phyloP scores from a whole-genome alignment of 1,284 basidiomycete genomes.

The Inonotus obliquus region DNA sequence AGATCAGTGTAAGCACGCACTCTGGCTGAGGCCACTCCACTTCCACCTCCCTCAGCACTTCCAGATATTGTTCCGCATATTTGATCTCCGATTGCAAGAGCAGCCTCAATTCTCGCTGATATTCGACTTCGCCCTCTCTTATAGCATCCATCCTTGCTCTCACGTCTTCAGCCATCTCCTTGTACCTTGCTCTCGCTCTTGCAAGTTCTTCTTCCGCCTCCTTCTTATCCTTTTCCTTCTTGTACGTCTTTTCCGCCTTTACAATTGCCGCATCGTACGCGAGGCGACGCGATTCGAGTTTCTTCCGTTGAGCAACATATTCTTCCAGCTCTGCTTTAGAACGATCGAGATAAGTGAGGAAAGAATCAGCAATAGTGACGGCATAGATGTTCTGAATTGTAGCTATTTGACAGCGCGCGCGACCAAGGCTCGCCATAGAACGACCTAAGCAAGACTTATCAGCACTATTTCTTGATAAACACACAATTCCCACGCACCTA shows the following conservation, averaged over 20 bases:
- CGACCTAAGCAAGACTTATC: slow-evolving; percentile 40
- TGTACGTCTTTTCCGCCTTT: slow-evolving; percentile 60
- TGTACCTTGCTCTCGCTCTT: slow-evolving; percentile 65
- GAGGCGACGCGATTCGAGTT: slow-evolving; percentile 47
- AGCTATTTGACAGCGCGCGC: slow-evolving; percentile 78
- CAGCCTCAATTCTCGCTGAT: slow-evolving; percentile 60
- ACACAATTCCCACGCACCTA: slow-evolving; percentile 43
- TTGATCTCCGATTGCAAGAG: slow-evolving; percentile 71
- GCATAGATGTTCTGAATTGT: slow-evolving; percentile 77
- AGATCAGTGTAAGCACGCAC: slow-evolving; percentile 38
- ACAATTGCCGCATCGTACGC: slow-evolving; percentile 64
- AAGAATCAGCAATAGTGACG: slow-evolving; percentile 64
- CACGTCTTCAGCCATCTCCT: slow-evolving; percentile 78
- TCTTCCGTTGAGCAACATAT: slow-evolving; percentile 66
- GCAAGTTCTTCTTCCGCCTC: slow-evolving; percentile 77
- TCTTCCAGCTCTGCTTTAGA: slow-evolving; percentile 70
- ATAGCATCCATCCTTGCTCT: slow-evolving; percentile 69
- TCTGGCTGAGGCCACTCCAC: slow-evolving; percentile 50
- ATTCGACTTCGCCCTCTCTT: slow-evolving; percentile 69
- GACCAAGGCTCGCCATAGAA: slow-evolving; percentile 69
- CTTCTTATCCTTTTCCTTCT: slow-evolving; percentile 62
- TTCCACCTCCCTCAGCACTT: slow-evolving; percentile 64
- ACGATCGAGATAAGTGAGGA: slow-evolving; percentile 56
- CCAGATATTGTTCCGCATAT: slow-evolving; percentile 67
- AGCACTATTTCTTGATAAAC: neutral